Evolutionary conservation across 164 flowering plant genomes (phyloP).

Genomic region (Vitis labrusca): DNA sequence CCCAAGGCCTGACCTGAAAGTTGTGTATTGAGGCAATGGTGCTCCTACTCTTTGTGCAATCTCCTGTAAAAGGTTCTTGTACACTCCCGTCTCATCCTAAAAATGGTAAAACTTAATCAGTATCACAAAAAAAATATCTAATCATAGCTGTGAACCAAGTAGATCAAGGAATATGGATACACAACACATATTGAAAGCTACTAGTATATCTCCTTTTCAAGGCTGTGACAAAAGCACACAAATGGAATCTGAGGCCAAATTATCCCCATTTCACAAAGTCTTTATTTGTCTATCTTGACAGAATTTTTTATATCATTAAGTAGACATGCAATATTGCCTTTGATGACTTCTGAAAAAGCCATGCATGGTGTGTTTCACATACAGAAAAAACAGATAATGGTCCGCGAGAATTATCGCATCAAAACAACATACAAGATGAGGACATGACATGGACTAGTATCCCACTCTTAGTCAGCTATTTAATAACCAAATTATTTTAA

Average conservation of each 20-base stretch:
- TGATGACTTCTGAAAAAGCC: too few species aligned
- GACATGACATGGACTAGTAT: too few species aligned
- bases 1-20: slow-evolving; percentile 84
- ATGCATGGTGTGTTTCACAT: too few species aligned
- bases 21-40: slow-evolving; percentile 80
- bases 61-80: slow-evolving; percentile 96
- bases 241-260: neutral
- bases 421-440: too few species aligned
- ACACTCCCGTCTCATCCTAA: slow-evolving; percentile 98
- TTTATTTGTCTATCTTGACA: too few species aligned
- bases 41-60: slow-evolving; percentile 97
- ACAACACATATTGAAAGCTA: neutral
- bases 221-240: neutral
- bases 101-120: slow-evolving; percentile 15
- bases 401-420: too few species aligned
- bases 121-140: slow-evolving; percentile 1
- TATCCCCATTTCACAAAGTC: neutral
- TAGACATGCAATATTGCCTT: too few species aligned
- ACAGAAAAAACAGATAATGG: too few species aligned
- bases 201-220: neutral
- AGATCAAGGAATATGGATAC: neutral
- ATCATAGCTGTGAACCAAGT: neutral
- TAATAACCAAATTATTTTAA: too few species aligned
- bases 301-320: too few species aligned
- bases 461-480: too few species aligned